Conservation (phyloP, 805 yeast species). For the Nakazawaea laoshanensis region DNA sequence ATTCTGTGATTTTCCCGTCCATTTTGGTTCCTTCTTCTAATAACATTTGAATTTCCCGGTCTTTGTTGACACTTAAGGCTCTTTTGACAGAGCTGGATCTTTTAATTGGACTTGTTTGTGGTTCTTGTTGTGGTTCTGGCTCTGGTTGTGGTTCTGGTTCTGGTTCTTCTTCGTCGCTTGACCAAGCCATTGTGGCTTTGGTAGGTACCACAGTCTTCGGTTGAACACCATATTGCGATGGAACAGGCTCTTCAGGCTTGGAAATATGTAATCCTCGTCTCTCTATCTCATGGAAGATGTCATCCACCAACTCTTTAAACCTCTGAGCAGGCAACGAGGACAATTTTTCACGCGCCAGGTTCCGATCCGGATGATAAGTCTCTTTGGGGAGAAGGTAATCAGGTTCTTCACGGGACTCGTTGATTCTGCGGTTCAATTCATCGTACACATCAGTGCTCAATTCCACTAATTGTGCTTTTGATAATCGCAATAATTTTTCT, state of each 20-base stretch:
- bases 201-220: constrained; percentile 73
- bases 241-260: neutral
- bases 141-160: neutral
- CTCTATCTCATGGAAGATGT: constrained; percentile 79
- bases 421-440: constrained; percentile 72
- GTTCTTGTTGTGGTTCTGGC: neutral
- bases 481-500: constrained; percentile 73
- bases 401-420: constrained; percentile 48
- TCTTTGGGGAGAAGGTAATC: constrained; percentile 61
- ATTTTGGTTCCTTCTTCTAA: constrained; percentile 39
- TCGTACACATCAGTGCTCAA: constrained; percentile 92
- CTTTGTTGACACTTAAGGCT: constrained; percentile 21
- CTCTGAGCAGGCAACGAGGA: constrained; percentile 75
- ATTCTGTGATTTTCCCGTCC: constrained; percentile 33
- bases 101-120: constrained; percentile 2
- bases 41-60: constrained; percentile 35
- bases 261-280: constrained; percentile 52
- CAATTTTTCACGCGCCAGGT: constrained; percentile 89
- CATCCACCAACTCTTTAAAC: constrained; percentile 85
- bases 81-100: constrained; percentile 6
- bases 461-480: constrained; percentile 78
- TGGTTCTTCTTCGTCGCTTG: constrained; percentile 70
- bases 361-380: constrained; percentile 84
- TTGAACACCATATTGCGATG: constrained; percentile 35
- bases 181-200: constrained; percentile 81